Evolutionary conservation across 768 basidiomycete genomes (phyloP), one percentile per base, ranked within the genome.

Genomic region (Boletus sp.): DNA sequence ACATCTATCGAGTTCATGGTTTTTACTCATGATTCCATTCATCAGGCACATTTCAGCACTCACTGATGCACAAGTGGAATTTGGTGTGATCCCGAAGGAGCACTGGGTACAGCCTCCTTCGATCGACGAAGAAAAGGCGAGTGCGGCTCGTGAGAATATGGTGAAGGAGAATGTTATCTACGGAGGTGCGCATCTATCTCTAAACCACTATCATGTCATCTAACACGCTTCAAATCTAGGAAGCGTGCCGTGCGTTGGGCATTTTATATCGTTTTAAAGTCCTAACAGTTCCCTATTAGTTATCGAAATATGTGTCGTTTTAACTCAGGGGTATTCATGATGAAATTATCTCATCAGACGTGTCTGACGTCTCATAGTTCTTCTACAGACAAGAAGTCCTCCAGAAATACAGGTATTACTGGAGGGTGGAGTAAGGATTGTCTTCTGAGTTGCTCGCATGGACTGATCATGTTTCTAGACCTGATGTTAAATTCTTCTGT

Each of bases 291-390:
- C 39, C 11, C 23, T 46, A 47, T 32, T 61, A 86, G 83, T 19
- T 96, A 97, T 65, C 84, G 94, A 38, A 93, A 96, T 62, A 96
- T 97, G 95, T 97, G 95, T 71, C 83, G 95, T 11, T 98, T 86
- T 73, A 93, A 95, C 72, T 93, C 90, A 44, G 93, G 91, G 32
- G 90, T 92, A 70, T 59, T 43, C 57, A 1, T 27, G 40, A 34
- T 21, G 23, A 29, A 17, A 5, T 10, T 48, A 15, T 44, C 6
- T 21, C 33, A 39, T 29, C 21, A 21, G 37, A 15, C 35, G 13
- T 47, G 17, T 47, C 50, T 63, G 7, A 55, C 47, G 4, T 40
- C 39, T 43, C 32, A 9, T 55, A 91, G 84, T 90, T 88, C 75
- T 95, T 96, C 74, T 95, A 83, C 74, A 77, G 80, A 40, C 93